Percentiles rank a stretch among this genome's conserved stretches.
These are phyloP conservation scores for Lophiotrema nucula DNA, from an alignment of 495 filamentous ascomycete species.

Conservation along the genomic window DNA sequence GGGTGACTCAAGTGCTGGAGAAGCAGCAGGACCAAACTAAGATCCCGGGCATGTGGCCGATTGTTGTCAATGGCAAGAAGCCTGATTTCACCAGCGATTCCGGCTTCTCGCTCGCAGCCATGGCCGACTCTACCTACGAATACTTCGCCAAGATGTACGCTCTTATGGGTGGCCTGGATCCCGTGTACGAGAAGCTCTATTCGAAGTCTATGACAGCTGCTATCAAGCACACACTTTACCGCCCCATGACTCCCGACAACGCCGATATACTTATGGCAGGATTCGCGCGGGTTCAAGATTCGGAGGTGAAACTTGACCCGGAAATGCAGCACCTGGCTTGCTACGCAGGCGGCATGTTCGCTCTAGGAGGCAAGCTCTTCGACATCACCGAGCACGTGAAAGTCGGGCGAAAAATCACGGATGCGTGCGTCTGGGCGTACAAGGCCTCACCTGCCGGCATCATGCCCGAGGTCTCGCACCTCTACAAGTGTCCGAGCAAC, in stretches of 20 bases:
- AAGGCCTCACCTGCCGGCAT: constrained; percentile 56
- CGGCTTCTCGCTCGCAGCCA: constrained; percentile 39
- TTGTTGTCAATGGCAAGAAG: constrained; percentile 40
- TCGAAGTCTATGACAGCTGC: constrained; percentile 39
- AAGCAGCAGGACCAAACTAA: constrained; percentile 41
- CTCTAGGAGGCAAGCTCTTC: constrained; percentile 61
- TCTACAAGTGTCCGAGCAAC: constrained; percentile 48
- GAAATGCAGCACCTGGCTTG: constrained; percentile 59
- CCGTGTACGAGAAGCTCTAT: constrained; percentile 37
- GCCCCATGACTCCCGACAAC: constrained; percentile 42
- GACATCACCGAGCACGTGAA: constrained; percentile 53
- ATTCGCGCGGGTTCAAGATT: constrained; percentile 32
- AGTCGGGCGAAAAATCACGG: constrained; percentile 56
- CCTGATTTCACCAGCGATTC: constrained; percentile 46
- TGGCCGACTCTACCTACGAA: constrained; percentile 45
- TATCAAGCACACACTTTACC: constrained; percentile 39
- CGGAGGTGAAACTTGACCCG: constrained; percentile 36
- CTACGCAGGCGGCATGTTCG: constrained; percentile 63
- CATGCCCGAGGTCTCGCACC: constrained; percentile 60
- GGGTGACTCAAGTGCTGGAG: constrained; percentile 38
- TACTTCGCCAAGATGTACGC: constrained; percentile 53
- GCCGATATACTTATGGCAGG: constrained; percentile 41
- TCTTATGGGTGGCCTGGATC: constrained; percentile 39
- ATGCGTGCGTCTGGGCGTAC: constrained; percentile 64
- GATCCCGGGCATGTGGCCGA: constrained; percentile 45